Base-by-base conservation (phyloP, 371 early-diverging fungal species). In the Syncephalis fuscata region DNA sequence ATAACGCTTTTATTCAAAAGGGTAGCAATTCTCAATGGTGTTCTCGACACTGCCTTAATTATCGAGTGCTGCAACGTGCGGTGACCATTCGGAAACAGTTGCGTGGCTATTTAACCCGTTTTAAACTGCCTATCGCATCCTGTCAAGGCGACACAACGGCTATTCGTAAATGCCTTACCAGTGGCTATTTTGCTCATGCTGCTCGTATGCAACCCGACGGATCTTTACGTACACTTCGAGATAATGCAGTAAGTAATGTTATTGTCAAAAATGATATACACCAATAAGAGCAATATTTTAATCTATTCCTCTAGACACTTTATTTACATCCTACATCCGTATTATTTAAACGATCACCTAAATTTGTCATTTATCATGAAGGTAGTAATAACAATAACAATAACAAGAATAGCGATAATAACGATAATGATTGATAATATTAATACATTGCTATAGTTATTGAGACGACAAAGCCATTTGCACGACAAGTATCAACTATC, bases 321-420 rank as follows among this genome's bases (percentile, higher is more conserved):
- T 58, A 69, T 51, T 67, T 88, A 23, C 88, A 88, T 59, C 85
- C 84, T 1, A 71, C 74, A 1, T 83, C 84, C 0, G 78, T 80
- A 4, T 56, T 88, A 14, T 85, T 80, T 59, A 76, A 75, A 44
- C 70, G 82, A 43, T 67, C 72, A 16, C 84, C 85, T 1, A 64
- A 72, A 47, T 85, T 73, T 60, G 82, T 89, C n/a, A 70, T 88
- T 0, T 89, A 78, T 54, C 78, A 81, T 52, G 85, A 87, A 66
- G 66, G 73, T 66, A 58, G 37, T 5, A 15, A n/a, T n/a, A n/a
- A n/a, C n/a, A n/a, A n/a, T n/a, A n/a, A n/a, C n/a, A n/a, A n/a
- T n/a, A n/a, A n/a, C n/a, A n/a, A n/a, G n/a, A n/a, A n/a, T n/a
- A n/a, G n/a, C n/a, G n/a, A n/a, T 23, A 11, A 3, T 10, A 48